Percentiles rank a stretch among this genome's conserved stretches.
phyloP scores from a whole-genome alignment of 1,284 basidiomycete species.

The Ceratobasidium sp. region DNA sequence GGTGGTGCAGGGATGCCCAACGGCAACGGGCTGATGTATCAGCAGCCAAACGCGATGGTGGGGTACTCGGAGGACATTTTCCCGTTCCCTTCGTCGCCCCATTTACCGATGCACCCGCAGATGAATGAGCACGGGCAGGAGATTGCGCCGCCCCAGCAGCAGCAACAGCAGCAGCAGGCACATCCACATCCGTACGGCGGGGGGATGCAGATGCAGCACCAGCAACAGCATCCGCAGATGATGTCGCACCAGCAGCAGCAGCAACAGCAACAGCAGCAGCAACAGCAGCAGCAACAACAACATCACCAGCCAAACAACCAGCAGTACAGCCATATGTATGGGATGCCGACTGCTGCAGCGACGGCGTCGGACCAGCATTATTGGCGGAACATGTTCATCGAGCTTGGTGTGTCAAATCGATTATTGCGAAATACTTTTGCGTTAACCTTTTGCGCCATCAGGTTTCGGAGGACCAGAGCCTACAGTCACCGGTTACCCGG shows the following conservation, averaged over 20 bases:
- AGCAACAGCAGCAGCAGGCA: constrained; percentile 2
- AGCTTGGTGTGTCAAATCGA: constrained; percentile 32
- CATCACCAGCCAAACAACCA: constrained; percentile 24
- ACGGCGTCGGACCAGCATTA: constrained; percentile 42
- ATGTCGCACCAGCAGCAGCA: constrained; percentile 14
- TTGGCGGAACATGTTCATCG: constrained; percentile 44
- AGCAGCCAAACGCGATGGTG: constrained; percentile 49
- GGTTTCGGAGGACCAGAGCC: constrained; percentile 37
- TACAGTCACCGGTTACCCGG: constrained; percentile 27
- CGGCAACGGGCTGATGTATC: constrained; percentile 34
- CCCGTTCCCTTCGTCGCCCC: constrained; percentile 57
- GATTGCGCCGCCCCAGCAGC: constrained; percentile 17
- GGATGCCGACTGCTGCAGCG: constrained; percentile 22
- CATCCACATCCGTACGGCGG: constrained; percentile 11
- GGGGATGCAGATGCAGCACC: constrained; percentile 41
- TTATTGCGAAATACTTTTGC: background rate
- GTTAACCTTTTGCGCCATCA: constrained; percentile 8
- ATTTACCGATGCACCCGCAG: constrained; percentile 53
- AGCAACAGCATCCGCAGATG: constrained; percentile 40
- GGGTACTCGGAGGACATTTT: constrained; percentile 49
- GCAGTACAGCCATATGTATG: constrained; percentile 16
- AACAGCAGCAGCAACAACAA: constrained; percentile 23
- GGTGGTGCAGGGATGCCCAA: constrained; percentile 16
- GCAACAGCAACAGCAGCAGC: constrained; percentile 41
- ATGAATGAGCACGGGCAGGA: constrained; percentile 36